phyloP scores from a whole-genome alignment of 169 alveolate species.

The Cryptosporidium viatorum region DNA sequence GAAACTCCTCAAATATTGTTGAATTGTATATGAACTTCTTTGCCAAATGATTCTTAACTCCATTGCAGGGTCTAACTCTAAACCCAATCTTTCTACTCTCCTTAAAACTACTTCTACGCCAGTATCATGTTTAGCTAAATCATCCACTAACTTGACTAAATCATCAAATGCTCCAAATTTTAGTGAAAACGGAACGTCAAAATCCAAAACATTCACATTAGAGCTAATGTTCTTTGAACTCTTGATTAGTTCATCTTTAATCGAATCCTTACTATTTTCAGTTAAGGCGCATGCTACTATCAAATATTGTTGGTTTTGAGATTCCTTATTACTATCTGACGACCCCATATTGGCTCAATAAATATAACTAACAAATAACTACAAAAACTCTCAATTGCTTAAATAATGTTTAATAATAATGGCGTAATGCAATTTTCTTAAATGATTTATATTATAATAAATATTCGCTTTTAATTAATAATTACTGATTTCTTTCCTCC shows the following conservation, averaged over 20 bases:
- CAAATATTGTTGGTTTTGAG: constrained; percentile 64
- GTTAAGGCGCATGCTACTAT: constrained; percentile 72
- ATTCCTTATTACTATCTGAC: constrained; percentile 28
- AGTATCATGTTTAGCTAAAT: constrained; percentile 84
- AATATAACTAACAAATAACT: background rate
- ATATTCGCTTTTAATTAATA: background rate
- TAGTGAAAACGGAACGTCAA: constrained; percentile 85
- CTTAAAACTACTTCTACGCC: constrained; percentile 83
- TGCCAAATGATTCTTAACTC: constrained; percentile 83
- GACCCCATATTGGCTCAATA: constrained; percentile 31
- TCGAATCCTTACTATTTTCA: constrained; percentile 31
- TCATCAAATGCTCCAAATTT: constrained; percentile 86
- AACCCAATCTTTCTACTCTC: constrained; percentile 82
- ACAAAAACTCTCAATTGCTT: background rate
- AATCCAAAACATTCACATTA: constrained; percentile 77
- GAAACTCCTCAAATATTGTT: constrained; percentile 84
- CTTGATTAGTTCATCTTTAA: constrained; percentile 22
- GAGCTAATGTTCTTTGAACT: constrained; percentile 11
- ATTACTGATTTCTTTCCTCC: background rate
- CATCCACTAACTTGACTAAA: constrained; percentile 84
- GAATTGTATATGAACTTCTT: constrained; percentile 83
- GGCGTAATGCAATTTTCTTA: background rate
- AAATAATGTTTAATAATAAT: background rate
- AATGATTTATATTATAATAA: background rate
- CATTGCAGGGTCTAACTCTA: constrained; percentile 80